A percentile compares a stretch with the other conserved stretches of the same genome.
phyloP scores from a whole-genome alignment of 164 flowering plant genomes.

The Kalanchoe fedtschenkoi region DNA sequence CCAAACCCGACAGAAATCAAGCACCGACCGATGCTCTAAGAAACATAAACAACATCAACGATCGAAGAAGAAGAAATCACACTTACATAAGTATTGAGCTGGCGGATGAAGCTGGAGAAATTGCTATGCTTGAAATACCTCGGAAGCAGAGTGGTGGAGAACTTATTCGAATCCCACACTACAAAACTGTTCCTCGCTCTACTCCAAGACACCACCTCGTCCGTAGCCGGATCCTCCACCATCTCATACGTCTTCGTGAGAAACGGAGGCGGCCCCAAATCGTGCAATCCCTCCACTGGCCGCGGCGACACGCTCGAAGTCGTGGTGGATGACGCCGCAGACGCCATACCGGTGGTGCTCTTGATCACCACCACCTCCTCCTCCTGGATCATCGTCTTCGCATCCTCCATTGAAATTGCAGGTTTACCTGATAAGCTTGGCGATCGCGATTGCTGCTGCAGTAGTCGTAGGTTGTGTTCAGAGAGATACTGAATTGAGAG shows the following conservation, averaged over 20 bases:
- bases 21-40: too few species aligned
- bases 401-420: too few species aligned
- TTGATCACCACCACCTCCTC: too few species aligned
- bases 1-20: neutral
- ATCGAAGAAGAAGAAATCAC: too few species aligned
- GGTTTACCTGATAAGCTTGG: too few species aligned
- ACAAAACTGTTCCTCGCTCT: slow-evolving; percentile 50
- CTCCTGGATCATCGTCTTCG: too few species aligned
- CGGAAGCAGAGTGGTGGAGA: slow-evolving; percentile 43
- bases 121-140: slow-evolving; percentile 63
- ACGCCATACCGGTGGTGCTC: too few species aligned
- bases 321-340: neutral
- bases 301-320: slow-evolving; percentile 15
- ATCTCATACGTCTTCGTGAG: slow-evolving; percentile 59
- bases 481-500: too few species aligned
- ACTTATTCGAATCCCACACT: slow-evolving; percentile 48
- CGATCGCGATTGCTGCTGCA: too few species aligned
- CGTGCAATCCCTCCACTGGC: slow-evolving; percentile 52
- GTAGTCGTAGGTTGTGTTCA: too few species aligned
- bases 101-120: slow-evolving; percentile 72
- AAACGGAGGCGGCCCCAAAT: slow-evolving; percentile 60
- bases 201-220: slow-evolving; percentile 60
- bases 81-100: slow-evolving; percentile 75
- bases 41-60: too few species aligned
- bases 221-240: slow-evolving; percentile 60